phyloP scores from a whole-genome alignment of 2,329 filamentous ascomycete genomes.

The Dryadomyces sulphureus region DNA sequence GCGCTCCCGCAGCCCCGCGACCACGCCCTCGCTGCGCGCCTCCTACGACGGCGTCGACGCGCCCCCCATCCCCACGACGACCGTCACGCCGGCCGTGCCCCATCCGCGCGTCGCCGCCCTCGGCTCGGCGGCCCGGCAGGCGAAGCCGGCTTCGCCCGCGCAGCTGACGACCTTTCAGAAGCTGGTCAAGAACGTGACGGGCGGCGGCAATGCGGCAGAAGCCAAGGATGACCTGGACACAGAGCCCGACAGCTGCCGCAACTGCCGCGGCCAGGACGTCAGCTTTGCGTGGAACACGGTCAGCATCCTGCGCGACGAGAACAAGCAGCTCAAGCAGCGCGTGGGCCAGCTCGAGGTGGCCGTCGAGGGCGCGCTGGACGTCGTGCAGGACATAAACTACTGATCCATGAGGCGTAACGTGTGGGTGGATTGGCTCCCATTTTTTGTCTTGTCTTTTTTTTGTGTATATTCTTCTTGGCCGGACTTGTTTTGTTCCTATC shows the following conservation, averaged over 20 bases:
- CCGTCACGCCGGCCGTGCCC: slow-evolving; percentile 2
- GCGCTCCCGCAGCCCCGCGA: slow-evolving; percentile 41
- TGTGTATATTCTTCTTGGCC: slow-evolving; percentile 1
- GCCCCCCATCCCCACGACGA: slow-evolving; percentile 3
- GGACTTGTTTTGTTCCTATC: neutral
- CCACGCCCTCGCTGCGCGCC: slow-evolving; percentile 22
- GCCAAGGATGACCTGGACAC: slow-evolving; percentile 14
- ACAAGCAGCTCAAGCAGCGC: slow-evolving; percentile 42
- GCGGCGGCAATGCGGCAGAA: slow-evolving; percentile 15
- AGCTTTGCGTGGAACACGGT: slow-evolving; percentile 52
- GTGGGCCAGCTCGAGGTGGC: slow-evolving; percentile 44
- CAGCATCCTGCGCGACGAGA: slow-evolving; percentile 45
- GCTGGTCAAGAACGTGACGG: slow-evolving; percentile 26
- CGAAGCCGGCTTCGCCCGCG: slow-evolving; percentile 11
- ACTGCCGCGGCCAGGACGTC: slow-evolving; percentile 42
- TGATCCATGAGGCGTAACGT: slow-evolving; percentile 40
- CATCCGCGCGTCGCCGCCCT: slow-evolving; percentile 10
- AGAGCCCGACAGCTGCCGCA: slow-evolving; percentile 25
- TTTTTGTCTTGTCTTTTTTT: neutral
- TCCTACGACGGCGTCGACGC: slow-evolving; percentile 8
- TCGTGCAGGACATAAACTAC: too few relatives aligned
- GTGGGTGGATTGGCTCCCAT: slow-evolving; percentile 7
- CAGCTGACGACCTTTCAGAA: slow-evolving; percentile 30
- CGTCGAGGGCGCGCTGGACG: slow-evolving; percentile 45
- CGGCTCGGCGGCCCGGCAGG: slow-evolving; percentile 1